These are phyloP conservation scores for Agaricus subrufescens DNA, from an alignment of 768 basidiomycete species.

Conservation along the genomic window DNA sequence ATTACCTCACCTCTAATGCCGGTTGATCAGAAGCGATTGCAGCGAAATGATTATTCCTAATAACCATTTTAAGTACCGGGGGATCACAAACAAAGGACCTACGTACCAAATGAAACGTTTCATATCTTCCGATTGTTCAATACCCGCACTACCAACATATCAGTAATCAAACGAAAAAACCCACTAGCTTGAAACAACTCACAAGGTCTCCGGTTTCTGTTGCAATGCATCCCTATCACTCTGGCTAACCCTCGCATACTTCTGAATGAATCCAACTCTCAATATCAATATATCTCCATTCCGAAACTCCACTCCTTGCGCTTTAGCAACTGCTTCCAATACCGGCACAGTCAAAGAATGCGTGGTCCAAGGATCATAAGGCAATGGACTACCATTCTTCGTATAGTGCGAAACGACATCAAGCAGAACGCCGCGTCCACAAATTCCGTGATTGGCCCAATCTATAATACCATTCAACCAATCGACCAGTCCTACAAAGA, in stretches of 20 bases:
- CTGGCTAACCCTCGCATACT: constrained; percentile 38
- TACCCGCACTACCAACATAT: constrained; percentile 45
- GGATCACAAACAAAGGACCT: not conserved
- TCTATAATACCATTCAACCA: constrained; percentile 29
- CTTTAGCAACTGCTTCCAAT: constrained; percentile 52
- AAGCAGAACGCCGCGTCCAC: constrained; percentile 62
- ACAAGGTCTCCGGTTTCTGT: constrained; percentile 49
- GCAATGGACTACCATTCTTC: constrained; percentile 31
- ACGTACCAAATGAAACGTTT: constrained; percentile 66
- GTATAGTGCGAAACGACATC: constrained; percentile 57
- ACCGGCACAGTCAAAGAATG: constrained; percentile 49
- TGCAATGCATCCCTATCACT: constrained; percentile 40
- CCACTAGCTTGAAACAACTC: constrained; percentile 16
- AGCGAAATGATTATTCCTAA: constrained; percentile 71
- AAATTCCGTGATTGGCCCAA: constrained; percentile 69
- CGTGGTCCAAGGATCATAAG: constrained; percentile 62
- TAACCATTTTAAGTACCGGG: not conserved
- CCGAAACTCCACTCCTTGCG: constrained; percentile 54
- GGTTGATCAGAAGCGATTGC: constrained; percentile 68
- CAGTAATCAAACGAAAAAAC: not conserved
- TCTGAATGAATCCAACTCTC: constrained; percentile 59
- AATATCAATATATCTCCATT: constrained; percentile 58
- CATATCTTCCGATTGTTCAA: constrained; percentile 67
- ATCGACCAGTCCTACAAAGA: not conserved
- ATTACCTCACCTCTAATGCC: constrained; percentile 46